Evolutionary conservation across 2,329 filamentous ascomycete species (phyloP).

Genomic region (Laburnicola sp.): DNA sequence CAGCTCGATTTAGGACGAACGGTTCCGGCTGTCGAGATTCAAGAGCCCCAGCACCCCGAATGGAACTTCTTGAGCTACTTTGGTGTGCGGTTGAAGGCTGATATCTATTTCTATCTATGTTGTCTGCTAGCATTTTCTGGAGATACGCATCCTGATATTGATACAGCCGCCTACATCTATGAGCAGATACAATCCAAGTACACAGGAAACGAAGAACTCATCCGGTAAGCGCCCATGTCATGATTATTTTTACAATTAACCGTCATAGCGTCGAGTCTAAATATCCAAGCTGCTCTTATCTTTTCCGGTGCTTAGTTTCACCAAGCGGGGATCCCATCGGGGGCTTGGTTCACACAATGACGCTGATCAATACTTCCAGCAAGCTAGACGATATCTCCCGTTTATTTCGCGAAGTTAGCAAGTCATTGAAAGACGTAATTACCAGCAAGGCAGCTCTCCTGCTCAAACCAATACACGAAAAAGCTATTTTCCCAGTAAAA

Average conservation of each 20-base stretch:
- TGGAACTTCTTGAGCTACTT: background rate
- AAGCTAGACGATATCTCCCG: conserved; percentile 1
- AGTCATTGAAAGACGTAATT: background rate
- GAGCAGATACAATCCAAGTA: background rate
- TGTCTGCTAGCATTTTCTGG: background rate
- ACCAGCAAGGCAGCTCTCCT: conserved; percentile 1
- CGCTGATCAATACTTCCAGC: background rate
- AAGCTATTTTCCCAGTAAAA: background rate
- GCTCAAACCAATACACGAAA: background rate
- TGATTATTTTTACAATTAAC: background rate
- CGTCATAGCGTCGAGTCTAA: background rate
- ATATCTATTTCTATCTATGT: background rate
- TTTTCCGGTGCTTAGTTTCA: background rate
- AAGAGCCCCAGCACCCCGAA: background rate
- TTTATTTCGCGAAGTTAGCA: conserved; percentile 3
- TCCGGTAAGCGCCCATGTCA: background rate
- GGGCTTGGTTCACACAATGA: background rate
- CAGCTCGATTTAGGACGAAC: background rate
- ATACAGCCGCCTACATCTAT: background rate
- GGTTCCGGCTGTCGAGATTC: background rate
- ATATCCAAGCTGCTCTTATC: background rate
- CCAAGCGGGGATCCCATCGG: conserved; percentile 2
- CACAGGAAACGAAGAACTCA: background rate
- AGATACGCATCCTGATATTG: background rate
- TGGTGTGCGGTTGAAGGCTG: background rate